These are phyloP conservation scores for Orobanche coerulescens DNA, from an alignment of 257 asterid genomes.

Conservation along the genomic window DNA sequence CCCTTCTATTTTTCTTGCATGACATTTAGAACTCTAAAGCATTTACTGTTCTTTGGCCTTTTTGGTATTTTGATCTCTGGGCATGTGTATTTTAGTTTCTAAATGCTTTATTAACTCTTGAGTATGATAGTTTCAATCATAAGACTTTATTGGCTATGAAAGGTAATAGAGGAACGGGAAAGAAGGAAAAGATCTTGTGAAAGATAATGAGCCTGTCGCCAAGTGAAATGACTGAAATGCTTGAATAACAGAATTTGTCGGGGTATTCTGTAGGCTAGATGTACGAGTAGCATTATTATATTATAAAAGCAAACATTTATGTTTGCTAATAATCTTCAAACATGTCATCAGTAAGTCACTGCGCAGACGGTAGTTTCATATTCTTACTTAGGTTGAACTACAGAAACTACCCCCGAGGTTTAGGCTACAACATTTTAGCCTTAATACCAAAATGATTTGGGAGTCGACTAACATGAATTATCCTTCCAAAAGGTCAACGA, in stretches of 20 bases:
- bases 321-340: neutral
- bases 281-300: too few species aligned
- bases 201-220: neutral
- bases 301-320: too few species aligned
- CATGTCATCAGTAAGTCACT: too few species aligned
- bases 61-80: too few species aligned
- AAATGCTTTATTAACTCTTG: neutral
- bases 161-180: neutral
- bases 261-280: too few species aligned
- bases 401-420: too few species aligned
- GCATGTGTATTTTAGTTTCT: neutral
- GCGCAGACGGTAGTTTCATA: too few species aligned
- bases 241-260: neutral
- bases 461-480: too few species aligned
- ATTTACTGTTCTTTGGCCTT: neutral
- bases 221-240: neutral
- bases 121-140: neutral
- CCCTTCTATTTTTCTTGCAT: slow-evolving; percentile 1
- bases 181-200: neutral
- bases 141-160: neutral
- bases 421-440: too few species aligned
- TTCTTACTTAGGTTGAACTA: too few species aligned
- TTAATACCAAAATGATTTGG: too few species aligned
- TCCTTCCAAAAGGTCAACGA: too few species aligned
- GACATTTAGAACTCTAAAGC: slow-evolving; percentile 10